Conservation (phyloP, 306 rosid genomes). For the Chamaecrista fasciculata region DNA sequence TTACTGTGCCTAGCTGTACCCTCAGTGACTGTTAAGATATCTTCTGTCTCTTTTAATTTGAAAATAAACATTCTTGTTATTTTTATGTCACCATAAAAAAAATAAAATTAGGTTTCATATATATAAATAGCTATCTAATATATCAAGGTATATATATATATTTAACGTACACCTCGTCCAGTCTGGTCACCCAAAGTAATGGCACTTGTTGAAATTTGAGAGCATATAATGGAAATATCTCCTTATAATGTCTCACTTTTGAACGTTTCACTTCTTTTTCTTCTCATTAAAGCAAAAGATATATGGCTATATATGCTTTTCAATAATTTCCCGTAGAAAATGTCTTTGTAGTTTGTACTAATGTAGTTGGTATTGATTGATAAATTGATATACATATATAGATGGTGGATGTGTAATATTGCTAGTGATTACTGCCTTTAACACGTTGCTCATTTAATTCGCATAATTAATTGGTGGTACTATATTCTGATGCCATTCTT, state of each 20-base stretch:
- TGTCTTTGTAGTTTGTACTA: conserved; percentile 7
- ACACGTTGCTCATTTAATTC: not conserved
- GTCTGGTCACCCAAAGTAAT: conserved; percentile 35
- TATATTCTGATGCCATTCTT: too few species aligned
- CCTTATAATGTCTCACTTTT: not conserved
- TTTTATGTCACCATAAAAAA: too few species aligned
- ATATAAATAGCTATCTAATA: too few species aligned
- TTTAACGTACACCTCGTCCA: conserved; percentile 3
- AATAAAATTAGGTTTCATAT: too few species aligned
- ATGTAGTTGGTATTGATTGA: too few species aligned
- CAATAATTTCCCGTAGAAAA: conserved; percentile 24
- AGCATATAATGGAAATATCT: conserved; percentile 20
- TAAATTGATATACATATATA: not conserved
- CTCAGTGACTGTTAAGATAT: too few species aligned
- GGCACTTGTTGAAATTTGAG: conserved; percentile 29
- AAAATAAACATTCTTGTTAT: too few species aligned
- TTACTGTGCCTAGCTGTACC: too few species aligned
- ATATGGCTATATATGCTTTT: conserved; percentile 27
- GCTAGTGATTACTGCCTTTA: not conserved
- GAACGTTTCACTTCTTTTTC: not conserved
- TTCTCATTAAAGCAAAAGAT: conserved; percentile 25
- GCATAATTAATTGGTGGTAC: too few species aligned
- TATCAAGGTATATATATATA: conserved; percentile 5
- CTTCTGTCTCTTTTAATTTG: too few species aligned
- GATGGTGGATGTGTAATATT: not conserved